Base-by-base conservation (phyloP, 169 alveolate genomes). In the Plasmodium fragile region DNA sequence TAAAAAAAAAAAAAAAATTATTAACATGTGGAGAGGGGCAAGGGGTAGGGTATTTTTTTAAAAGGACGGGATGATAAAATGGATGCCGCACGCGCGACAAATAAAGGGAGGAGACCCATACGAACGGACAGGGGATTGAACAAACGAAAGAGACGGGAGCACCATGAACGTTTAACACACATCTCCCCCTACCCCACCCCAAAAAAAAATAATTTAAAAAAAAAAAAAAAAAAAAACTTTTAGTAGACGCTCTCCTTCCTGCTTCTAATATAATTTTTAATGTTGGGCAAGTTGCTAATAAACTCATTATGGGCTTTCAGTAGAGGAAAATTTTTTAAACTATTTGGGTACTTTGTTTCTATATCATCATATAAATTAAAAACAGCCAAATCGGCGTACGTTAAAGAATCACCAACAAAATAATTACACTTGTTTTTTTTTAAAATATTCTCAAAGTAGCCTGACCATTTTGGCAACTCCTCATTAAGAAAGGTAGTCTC, bases 321-420 rank as follows among this genome's bases (percentile, higher is more conserved):
- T 18, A 84, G 69, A 5, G 93, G 93, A 52, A 84, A 84, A 52
- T 84, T 84, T 84, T 84, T 84, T 52, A 84, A 84, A 22, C 93
- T 73, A 13, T 75, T 84, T 28, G 93, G 93, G 65, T 84, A 84
- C 78, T 84, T 84, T 1, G 82, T 43, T 84, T 84, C 93, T 0
- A 84, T 84, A 65, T 84, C 93, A 84, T 84, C 80, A 84, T 84
- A 84, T 84, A 84, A 84, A 84, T 84, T 72, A 73, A 84, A 84
- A 72, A 84, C 93, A n/a, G 93, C 93, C 80, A 84, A 49, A 53
- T 84, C 93, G 36, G 93, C 93, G 53, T 84, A 84, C 59, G 93
- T 84, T 84, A 84, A 73, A 84, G 49, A 25, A 84, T 84, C 79
- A 6, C 93, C 93, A 73, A 84, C 93, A 69, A 84, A 84, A 75